A percentile compares a stretch with the other conserved stretches of the same genome.
Evolutionary conservation across 1,284 basidiomycete species (phyloP).

Genomic region (Trichosporon coremiiforme): DNA sequence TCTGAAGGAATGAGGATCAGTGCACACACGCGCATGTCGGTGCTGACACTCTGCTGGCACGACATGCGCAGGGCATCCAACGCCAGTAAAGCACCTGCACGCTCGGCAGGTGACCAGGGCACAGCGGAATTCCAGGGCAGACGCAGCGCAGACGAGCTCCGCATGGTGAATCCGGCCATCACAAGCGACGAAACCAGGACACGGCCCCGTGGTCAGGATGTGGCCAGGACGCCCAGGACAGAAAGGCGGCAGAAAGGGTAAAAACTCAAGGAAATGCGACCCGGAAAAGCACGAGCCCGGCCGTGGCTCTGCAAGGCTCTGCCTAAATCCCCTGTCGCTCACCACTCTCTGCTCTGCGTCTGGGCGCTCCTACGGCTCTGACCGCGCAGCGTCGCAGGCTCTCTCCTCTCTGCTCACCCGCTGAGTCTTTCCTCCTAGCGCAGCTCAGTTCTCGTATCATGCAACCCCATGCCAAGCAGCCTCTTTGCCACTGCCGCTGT

Average conservation of each 20-base stretch:
- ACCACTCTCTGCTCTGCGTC: not conserved
- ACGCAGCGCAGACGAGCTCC: not conserved
- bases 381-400: not conserved
- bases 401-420: not conserved
- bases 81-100: not conserved
- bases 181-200: not conserved
- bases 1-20: not conserved
- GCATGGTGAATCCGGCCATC: not conserved
- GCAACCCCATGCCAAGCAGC: not conserved
- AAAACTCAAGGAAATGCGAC: not conserved
- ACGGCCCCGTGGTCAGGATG: not conserved
- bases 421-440: not conserved
- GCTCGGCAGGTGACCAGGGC: slow-evolving; percentile 7
- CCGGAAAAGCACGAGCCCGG: slow-evolving; percentile 6
- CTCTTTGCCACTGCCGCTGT: not conserved
- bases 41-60: not conserved
- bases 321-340: not conserved
- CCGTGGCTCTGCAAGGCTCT: not conserved
- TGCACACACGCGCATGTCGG: not conserved
- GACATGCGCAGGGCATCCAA: not conserved
- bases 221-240: too few species aligned
- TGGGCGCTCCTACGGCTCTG: not conserved
- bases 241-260: not conserved
- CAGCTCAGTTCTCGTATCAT: not conserved
- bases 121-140: too few species aligned